These are phyloP conservation scores for Akanthomyces lecanii DNA, from an alignment of 2,329 filamentous ascomycete species.

Conservation along the genomic window DNA sequence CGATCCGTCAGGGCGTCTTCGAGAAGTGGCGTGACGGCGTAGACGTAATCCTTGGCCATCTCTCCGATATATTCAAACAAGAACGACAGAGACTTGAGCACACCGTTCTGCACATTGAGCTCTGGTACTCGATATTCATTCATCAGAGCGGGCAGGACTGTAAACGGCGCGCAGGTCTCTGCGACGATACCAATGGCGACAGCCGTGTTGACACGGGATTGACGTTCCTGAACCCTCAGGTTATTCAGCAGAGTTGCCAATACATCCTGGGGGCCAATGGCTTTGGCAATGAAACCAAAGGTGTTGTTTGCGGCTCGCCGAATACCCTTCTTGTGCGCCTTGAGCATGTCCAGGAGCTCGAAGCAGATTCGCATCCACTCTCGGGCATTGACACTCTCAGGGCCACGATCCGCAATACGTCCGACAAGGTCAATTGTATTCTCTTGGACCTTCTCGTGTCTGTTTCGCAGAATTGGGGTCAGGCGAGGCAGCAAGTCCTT, in stretches of 20 bases:
- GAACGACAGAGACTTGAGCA: slow-evolving; percentile 94
- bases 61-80: slow-evolving; percentile 99
- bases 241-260: slow-evolving; percentile 95
- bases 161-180: slow-evolving; percentile 97
- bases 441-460: slow-evolving; percentile 98
- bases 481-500: slow-evolving; percentile 91
- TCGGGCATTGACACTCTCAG: slow-evolving; percentile 91
- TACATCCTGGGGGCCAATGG: slow-evolving; percentile 96
- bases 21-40: slow-evolving; percentile 90
- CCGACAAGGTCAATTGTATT: slow-evolving; percentile 98
- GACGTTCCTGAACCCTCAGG: slow-evolving; percentile 91
- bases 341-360: slow-evolving; percentile 97
- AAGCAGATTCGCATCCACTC: slow-evolving; percentile 99
- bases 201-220: slow-evolving; percentile 96
- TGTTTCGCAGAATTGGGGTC: slow-evolving; percentile 96
- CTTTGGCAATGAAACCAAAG: slow-evolving; percentile 98
- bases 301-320: slow-evolving; percentile 98
- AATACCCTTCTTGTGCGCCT: slow-evolving; percentile 99
- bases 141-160: slow-evolving; percentile 96
- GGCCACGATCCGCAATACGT: slow-evolving; percentile 93
- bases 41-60: slow-evolving; percentile 99
- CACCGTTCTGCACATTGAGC: slow-evolving; percentile 97
- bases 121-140: slow-evolving; percentile 98
- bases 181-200: slow-evolving; percentile 98
- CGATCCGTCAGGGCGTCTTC: slow-evolving; percentile 97